Conservation (phyloP, 768 basidiomycete species). For the Pleurotus eryngii region DNA sequence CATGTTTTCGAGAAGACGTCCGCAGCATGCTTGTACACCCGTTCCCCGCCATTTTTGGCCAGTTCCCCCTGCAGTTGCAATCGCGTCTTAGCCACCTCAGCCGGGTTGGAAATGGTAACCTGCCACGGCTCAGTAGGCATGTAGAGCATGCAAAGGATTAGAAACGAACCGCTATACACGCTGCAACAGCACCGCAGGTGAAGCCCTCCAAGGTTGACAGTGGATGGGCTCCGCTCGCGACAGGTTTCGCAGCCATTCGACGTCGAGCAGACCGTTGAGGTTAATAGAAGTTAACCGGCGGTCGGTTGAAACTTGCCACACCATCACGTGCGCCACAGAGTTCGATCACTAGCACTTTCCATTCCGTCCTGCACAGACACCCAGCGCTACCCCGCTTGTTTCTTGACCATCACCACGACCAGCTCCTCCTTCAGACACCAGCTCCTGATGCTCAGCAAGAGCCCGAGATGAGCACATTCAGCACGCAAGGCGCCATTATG, state of each 20-base stretch:
- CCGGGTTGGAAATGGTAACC: constrained; percentile 80
- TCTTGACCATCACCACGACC: too few relatives aligned
- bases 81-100: constrained; percentile 90
- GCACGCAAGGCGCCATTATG: constrained; percentile 48
- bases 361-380: neutral
- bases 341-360: neutral
- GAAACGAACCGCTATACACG: constrained; percentile 77
- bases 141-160: constrained; percentile 9
- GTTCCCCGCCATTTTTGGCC: constrained; percentile 62
- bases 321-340: neutral
- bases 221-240: constrained; percentile 19
- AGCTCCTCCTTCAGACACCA: neutral
- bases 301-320: too few relatives aligned
- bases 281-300: neutral
- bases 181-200: constrained; percentile 86
- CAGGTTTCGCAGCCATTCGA: constrained; percentile 11
- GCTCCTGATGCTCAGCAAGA: neutral
- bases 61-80: constrained; percentile 96
- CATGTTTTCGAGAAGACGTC: constrained; percentile 88
- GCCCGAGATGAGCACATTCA: constrained; percentile 34
- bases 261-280: neutral
- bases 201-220: constrained; percentile 80
- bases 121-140: constrained; percentile 19
- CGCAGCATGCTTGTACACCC: constrained; percentile 84
- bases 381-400: neutral